phyloP scores from a whole-genome alignment of 73 alveolate species.

The Tetrahymena malaccensis region DNA sequence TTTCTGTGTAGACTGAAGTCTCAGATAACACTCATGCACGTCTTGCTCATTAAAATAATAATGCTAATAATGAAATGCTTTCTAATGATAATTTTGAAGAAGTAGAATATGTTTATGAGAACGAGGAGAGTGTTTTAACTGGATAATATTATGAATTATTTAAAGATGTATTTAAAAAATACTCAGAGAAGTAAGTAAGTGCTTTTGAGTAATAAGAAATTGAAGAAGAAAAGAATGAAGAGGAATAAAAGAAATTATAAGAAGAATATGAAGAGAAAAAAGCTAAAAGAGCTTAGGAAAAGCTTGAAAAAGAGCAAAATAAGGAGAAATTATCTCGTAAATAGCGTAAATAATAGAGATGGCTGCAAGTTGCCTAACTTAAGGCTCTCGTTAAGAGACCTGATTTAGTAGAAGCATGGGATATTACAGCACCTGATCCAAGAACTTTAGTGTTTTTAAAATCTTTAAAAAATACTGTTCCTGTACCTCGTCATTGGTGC shows the following conservation, averaged over 20 bases:
- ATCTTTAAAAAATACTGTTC: constrained; percentile 89
- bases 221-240: not conserved
- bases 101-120: not conserved
- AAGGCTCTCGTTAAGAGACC: constrained; percentile 88
- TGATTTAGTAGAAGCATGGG: constrained; percentile 97
- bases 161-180: not conserved
- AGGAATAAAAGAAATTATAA: not conserved
- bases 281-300: not conserved
- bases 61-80: not conserved
- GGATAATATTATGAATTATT: not conserved
- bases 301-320: constrained; percentile 3
- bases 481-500: constrained; percentile 98
- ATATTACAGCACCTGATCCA: constrained; percentile 94
- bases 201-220: not conserved
- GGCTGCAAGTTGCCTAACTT: constrained; percentile 49
- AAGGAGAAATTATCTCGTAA: constrained; percentile 24
- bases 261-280: not conserved
- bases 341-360: constrained; percentile 34
- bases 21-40: not conserved
- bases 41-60: not conserved
- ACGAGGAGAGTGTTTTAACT: not conserved
- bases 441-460: constrained; percentile 80
- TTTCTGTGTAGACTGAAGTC: not conserved
- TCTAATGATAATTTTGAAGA: not conserved
- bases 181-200: not conserved